Evolutionary conservation across 805 yeast species (phyloP).

Genomic region (Metschnikowia kunwiensis): DNA sequence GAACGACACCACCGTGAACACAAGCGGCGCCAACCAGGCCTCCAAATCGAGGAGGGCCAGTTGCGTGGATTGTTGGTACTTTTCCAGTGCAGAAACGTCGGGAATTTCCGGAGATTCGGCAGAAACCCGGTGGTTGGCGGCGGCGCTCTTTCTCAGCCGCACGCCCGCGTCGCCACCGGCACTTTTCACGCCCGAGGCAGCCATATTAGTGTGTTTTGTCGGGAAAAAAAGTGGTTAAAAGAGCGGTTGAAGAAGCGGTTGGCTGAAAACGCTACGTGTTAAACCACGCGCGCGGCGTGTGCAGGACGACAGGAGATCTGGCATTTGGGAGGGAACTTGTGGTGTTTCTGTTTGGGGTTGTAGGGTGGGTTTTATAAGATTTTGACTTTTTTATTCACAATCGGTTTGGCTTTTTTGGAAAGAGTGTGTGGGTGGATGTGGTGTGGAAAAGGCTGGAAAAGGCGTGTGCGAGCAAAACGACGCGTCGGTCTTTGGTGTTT

Average conservation of each 20-base stretch:
- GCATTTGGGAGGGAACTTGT: no score
- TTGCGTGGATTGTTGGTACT: conserved; percentile 16
- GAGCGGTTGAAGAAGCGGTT: background rate
- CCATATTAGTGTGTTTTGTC: conserved; percentile 10
- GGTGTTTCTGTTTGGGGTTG: no score
- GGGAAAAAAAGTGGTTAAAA: background rate
- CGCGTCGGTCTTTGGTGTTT: no score
- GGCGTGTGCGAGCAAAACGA: no score
- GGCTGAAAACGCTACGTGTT: conserved; percentile 8
- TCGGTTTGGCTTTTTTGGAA: no score
- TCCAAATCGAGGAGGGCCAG: conserved; percentile 28
- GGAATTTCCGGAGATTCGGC: no score
- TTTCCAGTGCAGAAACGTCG: conserved; percentile 17
- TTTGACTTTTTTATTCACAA: no score
- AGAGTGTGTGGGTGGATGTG: no score
- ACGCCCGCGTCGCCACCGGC: conserved; percentile 7
- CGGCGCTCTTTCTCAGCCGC: conserved; percentile 4
- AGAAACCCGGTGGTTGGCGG: background rate
- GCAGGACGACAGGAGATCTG: no score
- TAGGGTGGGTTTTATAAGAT: no score
- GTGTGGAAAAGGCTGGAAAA: no score
- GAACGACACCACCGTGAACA: conserved; percentile 68
- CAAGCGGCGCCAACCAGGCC: conserved; percentile 51
- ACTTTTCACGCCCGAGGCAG: conserved; percentile 18
- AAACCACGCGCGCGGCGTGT: conserved; percentile 1